Conservation (phyloP, 495 filamentous ascomycete species). For the Neurospora sp. region DNA sequence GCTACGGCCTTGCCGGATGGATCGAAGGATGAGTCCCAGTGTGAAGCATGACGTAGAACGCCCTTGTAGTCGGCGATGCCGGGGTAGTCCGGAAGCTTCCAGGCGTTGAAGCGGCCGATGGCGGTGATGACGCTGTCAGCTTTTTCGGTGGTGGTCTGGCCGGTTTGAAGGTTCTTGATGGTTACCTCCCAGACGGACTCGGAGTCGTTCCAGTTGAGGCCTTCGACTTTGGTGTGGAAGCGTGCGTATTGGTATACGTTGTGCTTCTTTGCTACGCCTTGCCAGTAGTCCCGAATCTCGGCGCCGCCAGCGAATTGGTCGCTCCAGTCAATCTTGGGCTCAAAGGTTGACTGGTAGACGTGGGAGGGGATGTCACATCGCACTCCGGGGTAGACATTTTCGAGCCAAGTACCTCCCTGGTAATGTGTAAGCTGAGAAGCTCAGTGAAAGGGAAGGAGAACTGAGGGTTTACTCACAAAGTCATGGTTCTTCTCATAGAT, state of each 20-base stretch:
- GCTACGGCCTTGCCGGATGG: conserved; percentile 37
- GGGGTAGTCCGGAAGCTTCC: conserved; percentile 46
- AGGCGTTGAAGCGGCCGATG: conserved; percentile 45
- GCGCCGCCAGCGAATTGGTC: conserved; percentile 52
- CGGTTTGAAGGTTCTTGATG: conserved; percentile 20
- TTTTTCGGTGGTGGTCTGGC: conserved; percentile 23
- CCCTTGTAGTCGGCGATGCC: conserved; percentile 48
- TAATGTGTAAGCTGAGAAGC: conserved; percentile 1
- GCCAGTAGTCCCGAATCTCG: conserved; percentile 60
- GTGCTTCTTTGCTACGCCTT: conserved; percentile 48
- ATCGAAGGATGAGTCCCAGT: conserved; percentile 45
- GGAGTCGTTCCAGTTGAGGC: conserved; percentile 42
- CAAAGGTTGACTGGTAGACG: conserved; percentile 58
- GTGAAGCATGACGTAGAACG: conserved; percentile 40
- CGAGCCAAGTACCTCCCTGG: conserved; percentile 59
- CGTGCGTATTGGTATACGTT: conserved; percentile 49
- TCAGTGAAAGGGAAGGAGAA: not conserved
- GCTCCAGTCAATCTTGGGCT: conserved; percentile 56
- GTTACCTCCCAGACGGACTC: conserved; percentile 42
- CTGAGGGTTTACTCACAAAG: conserved; percentile 26
- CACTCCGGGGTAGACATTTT: conserved; percentile 63
- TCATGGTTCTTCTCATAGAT: conserved; percentile 69
- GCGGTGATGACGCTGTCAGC: conserved; percentile 46
- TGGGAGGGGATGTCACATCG: conserved; percentile 62
- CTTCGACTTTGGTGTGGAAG: conserved; percentile 39